These are phyloP conservation scores for Dicorynia guianensis DNA, from an alignment of 306 rosid genomes.

Conservation along the genomic window DNA sequence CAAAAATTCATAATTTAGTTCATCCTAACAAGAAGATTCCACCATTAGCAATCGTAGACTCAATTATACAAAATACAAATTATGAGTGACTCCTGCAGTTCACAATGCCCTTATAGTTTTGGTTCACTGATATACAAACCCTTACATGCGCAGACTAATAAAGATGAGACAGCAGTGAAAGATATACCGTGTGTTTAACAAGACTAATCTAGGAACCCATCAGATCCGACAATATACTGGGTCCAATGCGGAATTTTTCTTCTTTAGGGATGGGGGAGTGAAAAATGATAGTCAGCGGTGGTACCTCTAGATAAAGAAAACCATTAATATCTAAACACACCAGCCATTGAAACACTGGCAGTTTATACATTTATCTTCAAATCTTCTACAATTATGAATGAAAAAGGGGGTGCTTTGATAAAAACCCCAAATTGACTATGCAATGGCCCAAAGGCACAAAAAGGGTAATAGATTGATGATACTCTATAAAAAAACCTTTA, in stretches of 20 bases:
- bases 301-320: not conserved
- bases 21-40: slow-evolving; percentile 27
- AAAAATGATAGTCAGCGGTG: not conserved
- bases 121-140: slow-evolving; percentile 34
- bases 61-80: slow-evolving; percentile 2
- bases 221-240: slow-evolving; percentile 25
- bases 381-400: slow-evolving; percentile 16
- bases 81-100: slow-evolving; percentile 9
- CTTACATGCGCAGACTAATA: slow-evolving; percentile 23
- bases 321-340: too few relatives aligned
- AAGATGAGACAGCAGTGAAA: slow-evolving; percentile 2
- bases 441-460: not conserved
- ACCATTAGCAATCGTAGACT: slow-evolving; percentile 30
- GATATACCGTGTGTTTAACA: not conserved
- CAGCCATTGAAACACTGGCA: not conserved
- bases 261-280: not conserved
- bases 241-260: not conserved
- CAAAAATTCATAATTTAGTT: slow-evolving; percentile 29
- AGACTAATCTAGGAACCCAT: slow-evolving; percentile 1
- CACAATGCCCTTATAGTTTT: slow-evolving; percentile 30
- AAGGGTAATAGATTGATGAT: slow-evolving; percentile 4
- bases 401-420: not conserved
- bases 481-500: not conserved
- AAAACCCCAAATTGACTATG: slow-evolving; percentile 2
- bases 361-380: not conserved